A percentile compares a stretch with the other conserved stretches of the same genome.
phyloP scores from a whole-genome alignment of 169 alveolate genomes.

The Cryptosporidium canis region DNA sequence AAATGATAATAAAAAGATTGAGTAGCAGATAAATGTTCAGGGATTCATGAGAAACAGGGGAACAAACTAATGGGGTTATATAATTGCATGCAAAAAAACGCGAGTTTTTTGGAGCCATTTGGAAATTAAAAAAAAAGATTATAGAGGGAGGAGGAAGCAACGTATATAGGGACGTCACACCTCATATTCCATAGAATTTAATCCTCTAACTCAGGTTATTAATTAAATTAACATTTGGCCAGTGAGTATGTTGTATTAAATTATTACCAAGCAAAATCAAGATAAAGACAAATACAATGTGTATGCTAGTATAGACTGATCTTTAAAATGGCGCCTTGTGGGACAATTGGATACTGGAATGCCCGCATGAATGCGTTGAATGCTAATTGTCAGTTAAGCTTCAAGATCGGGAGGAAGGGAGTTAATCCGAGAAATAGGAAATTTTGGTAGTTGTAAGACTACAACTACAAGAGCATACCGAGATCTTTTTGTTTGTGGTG shows the following conservation, averaged over 20 bases:
- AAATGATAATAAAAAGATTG: no score
- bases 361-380: slow-evolving; percentile 73
- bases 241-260: background rate
- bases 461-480: slow-evolving; percentile 18
- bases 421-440: background rate
- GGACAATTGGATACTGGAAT: slow-evolving; percentile 74
- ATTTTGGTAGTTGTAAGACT: slow-evolving; percentile 19
- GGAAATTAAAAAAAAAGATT: no score
- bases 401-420: slow-evolving; percentile 57
- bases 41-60: no score
- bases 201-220: no score
- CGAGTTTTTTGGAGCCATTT: no score
- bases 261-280: background rate
- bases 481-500: slow-evolving; percentile 19
- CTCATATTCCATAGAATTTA: no score
- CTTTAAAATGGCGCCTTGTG: slow-evolving; percentile 73
- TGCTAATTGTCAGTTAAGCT: slow-evolving; percentile 69
- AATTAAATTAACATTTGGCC: background rate
- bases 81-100: no score
- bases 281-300: slow-evolving; percentile 43
- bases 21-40: no score
- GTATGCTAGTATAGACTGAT: slow-evolving; percentile 71
- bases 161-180: no score
- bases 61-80: no score
- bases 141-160: no score